Conservation (phyloP, 164 flowering plant genomes). For the Chimonanthus salicifolius region DNA sequence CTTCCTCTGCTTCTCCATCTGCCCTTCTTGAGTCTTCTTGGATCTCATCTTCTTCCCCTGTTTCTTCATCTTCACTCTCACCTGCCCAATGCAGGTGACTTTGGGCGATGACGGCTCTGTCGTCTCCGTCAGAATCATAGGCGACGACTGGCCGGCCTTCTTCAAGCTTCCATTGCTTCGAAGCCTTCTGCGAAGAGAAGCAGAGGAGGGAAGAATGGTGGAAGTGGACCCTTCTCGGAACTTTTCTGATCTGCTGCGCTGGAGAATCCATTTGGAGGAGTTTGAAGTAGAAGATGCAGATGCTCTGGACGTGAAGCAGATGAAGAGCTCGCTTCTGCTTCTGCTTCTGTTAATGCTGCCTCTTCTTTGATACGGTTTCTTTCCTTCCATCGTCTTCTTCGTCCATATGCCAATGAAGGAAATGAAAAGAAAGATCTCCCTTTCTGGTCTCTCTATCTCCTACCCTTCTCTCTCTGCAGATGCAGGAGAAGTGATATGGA, state of each 20-base stretch:
- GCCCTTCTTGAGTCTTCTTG: constrained; percentile 22
- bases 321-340: constrained; percentile 48
- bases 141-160: constrained; percentile 60
- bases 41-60: constrained; percentile 47
- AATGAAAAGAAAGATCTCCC: background rate
- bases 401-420: constrained; percentile 3
- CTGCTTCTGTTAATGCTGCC: too few relatives aligned
- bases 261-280: constrained; percentile 56
- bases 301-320: constrained; percentile 68
- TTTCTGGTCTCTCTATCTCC: background rate
- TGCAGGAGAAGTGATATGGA: too few relatives aligned
- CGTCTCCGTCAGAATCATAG: constrained; percentile 72
- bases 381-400: constrained; percentile 17
- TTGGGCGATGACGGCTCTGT: constrained; percentile 89
- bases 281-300: constrained; percentile 29
- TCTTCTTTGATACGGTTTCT: constrained; percentile 15
- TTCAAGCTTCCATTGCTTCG: constrained; percentile 59
- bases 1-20: constrained; percentile 8
- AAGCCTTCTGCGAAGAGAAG: constrained; percentile 53
- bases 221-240: constrained; percentile 29
- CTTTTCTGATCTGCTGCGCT: constrained; percentile 44
- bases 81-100: constrained; percentile 93
- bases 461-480: too few relatives aligned
- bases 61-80: constrained; percentile 59
- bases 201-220: constrained; percentile 40